Base-by-base conservation (phyloP, 345 rosid species). In the Lepidium sativum region DNA sequence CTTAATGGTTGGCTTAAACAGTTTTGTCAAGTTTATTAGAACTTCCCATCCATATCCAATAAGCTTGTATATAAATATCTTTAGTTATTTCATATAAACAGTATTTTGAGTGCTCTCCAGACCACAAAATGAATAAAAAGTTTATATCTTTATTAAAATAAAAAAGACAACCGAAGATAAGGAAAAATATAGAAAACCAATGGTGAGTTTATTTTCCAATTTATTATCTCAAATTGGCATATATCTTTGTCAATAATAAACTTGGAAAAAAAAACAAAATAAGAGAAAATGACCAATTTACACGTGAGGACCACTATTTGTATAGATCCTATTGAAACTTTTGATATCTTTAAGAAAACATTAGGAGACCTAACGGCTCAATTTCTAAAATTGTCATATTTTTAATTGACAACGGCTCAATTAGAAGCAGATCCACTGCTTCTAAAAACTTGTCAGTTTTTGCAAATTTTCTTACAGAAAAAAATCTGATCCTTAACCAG, bases 241-340 rank as follows among this genome's bases (percentile, higher is more conserved):
- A 62, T 50, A 11, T 34, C 16, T 54, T 35, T 43, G 17, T 4
- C 23, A 70, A 44, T 16, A 27, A 12, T 61, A 5, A 34, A 62
- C 37, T 21, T 11, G 15, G 41, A 54, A 43, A 23, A n/a, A n/a
- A 32, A 37, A 67, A 55, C 38, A 67, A 48, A 68, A 29, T 5
- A 35, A 18, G 50, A 61, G 74, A 70, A 47, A 54, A 39, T 31
- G 44, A 63, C 69, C 64, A 47, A 35, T 54, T 51, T 63, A 65
- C 41, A 72, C 47, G 55, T 65, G 70, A 49, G 71, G 71, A 65
- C 76, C 76, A 57, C 76, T 41, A 16, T 65, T 31, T 72, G 31
- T 33, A 41, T 16, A 40, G 47, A 64, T 45, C 64, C 39, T 60
- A 60, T 68, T 32, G 11, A 5, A 52, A 49, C 43, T 68, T 62